Conservation (phyloP, 768 basidiomycete genomes). For the Tulasnella sp. region DNA sequence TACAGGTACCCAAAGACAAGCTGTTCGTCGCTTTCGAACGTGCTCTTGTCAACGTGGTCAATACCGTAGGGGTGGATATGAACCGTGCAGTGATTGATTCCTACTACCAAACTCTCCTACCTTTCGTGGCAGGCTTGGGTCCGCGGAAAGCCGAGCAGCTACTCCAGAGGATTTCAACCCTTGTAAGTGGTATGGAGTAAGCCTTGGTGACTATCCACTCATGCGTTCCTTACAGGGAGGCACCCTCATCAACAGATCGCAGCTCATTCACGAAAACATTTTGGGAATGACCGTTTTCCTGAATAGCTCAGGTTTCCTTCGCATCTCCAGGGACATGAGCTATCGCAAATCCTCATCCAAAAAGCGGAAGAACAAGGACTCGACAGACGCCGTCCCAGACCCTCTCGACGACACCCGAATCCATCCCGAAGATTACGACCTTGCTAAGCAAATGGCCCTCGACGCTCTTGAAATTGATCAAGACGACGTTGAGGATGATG, state of each 20-base stretch:
- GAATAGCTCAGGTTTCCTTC: conserved; percentile 90
- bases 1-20: conserved; percentile 83
- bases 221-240: conserved; percentile 64
- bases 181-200: conserved; percentile 66
- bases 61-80: conserved; percentile 93
- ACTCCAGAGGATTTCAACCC: conserved; percentile 74
- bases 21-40: conserved; percentile 79
- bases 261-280: conserved; percentile 80
- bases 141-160: conserved; percentile 90
- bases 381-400: conserved; percentile 71
- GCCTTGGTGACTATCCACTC: conserved; percentile 3
- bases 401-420: conserved; percentile 94
- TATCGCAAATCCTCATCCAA: conserved; percentile 58
- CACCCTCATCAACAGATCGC: conserved; percentile 80
- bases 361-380: conserved; percentile 47
- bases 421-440: conserved; percentile 96
- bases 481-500: conserved; percentile 84
- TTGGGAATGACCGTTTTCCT: conserved; percentile 87
- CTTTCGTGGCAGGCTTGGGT: conserved; percentile 90
- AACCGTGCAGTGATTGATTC: conserved; percentile 87
- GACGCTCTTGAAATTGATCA: conserved; percentile 97
- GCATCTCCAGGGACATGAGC: conserved; percentile 75
- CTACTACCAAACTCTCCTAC: conserved; percentile 87
- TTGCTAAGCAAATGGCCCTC: conserved; percentile 97
- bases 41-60: conserved; percentile 85